Percentiles rank a stretch among this genome's conserved stretches.
Conservation (phyloP, 306 rosid genomes). For the Trichosanthes truncata region DNA sequence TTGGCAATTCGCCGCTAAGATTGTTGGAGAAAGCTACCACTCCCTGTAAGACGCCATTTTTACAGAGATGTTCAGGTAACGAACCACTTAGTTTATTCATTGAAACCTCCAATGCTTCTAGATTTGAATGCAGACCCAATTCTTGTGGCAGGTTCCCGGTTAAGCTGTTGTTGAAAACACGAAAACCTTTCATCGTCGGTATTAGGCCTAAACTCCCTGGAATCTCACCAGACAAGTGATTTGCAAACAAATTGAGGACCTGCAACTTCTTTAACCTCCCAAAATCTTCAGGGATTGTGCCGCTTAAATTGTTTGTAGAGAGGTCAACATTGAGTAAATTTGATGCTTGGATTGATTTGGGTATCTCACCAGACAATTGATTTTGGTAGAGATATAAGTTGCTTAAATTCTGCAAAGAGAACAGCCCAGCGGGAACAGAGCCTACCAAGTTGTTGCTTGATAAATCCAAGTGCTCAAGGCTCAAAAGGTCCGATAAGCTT, state of each 20-base stretch:
- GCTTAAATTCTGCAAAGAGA: constrained; percentile 32
- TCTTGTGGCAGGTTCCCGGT: constrained; percentile 73
- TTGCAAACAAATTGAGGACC: constrained; percentile 28
- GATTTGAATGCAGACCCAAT: constrained; percentile 52
- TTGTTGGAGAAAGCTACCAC: constrained; percentile 45
- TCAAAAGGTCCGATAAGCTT: constrained; percentile 26
- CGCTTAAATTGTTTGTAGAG: constrained; percentile 47
- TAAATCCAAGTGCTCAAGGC: constrained; percentile 43
- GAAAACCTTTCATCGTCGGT: constrained; percentile 28
- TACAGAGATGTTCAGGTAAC: constrained; percentile 63
- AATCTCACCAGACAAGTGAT: constrained; percentile 50
- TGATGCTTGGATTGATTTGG: constrained; percentile 34
- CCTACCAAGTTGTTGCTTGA: constrained; percentile 45
- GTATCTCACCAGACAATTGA: constrained; percentile 46
- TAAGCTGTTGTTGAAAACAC: constrained; percentile 42
- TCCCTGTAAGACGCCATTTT: constrained; percentile 39
- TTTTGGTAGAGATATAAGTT: constrained; percentile 35
- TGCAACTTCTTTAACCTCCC: constrained; percentile 41
- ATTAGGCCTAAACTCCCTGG: constrained; percentile 45
- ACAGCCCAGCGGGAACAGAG: constrained; percentile 39
- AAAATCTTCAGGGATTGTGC: constrained; percentile 45
- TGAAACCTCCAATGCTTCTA: constrained; percentile 49
- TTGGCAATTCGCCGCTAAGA: constrained; percentile 46
- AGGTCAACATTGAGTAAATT: constrained; percentile 36
- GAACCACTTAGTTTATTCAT: constrained; percentile 46